Evolutionary conservation across 2,329 filamentous ascomycete species (phyloP).

Genomic region (Lachnellula hyalina): DNA sequence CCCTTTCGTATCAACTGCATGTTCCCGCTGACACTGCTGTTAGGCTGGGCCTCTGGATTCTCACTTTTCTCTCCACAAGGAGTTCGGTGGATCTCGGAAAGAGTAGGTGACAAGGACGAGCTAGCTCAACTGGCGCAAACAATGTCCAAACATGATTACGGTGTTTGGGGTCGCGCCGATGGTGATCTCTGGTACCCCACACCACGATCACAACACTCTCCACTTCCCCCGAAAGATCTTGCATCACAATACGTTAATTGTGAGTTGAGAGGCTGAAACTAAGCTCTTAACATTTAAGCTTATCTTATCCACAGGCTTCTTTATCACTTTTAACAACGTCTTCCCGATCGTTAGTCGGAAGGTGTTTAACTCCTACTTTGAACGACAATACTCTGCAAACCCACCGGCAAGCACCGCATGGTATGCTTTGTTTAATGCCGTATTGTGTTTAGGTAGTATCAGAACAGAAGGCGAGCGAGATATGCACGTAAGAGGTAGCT

Average conservation of each 20-base stretch:
- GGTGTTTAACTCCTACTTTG: slow-evolving; percentile 16
- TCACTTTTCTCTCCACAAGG: slow-evolving; percentile 24
- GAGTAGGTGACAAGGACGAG: slow-evolving; percentile 11
- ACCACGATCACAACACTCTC: slow-evolving; percentile 12
- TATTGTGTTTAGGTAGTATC: slow-evolving; percentile 18
- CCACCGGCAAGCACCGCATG: slow-evolving; percentile 17
- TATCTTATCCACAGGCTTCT: slow-evolving; percentile 16
- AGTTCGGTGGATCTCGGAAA: slow-evolving; percentile 21
- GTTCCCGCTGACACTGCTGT: slow-evolving; percentile 2
- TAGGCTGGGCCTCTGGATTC: slow-evolving; percentile 23
- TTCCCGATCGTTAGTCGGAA: slow-evolving; percentile 16
- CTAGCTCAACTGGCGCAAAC: slow-evolving; percentile 10
- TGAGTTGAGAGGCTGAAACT: slow-evolving; percentile 6
- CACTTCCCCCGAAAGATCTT: slow-evolving; percentile 19
- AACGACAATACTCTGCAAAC: slow-evolving; percentile 19
- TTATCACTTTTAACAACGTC: slow-evolving; percentile 15
- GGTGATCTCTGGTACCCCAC: slow-evolving; percentile 17
- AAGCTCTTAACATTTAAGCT: slow-evolving; percentile 1
- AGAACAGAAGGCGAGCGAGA: slow-evolving; percentile 11
- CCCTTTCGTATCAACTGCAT: background rate
- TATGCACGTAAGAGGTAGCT: slow-evolving; percentile 4
- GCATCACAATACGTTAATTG: slow-evolving; percentile 17
- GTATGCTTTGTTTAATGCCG: slow-evolving; percentile 25
- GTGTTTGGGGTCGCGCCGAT: slow-evolving; percentile 9
- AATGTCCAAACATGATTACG: slow-evolving; percentile 11